These are phyloP conservation scores for Hypoxylon perforatum DNA, from an alignment of 495 filamentous ascomycete genomes.

Conservation along the genomic window DNA sequence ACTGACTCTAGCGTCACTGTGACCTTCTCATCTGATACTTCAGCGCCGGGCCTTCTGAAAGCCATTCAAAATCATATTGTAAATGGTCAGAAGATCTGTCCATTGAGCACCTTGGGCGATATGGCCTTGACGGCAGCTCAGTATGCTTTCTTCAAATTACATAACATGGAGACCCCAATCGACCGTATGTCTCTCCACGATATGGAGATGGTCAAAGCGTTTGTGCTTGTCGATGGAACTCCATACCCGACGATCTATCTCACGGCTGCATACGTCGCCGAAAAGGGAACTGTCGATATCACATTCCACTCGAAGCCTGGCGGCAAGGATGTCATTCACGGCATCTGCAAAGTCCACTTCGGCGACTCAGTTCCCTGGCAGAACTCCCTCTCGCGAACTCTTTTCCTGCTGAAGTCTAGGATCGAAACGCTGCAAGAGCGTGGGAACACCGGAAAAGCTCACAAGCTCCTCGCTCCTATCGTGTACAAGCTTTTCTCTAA, in stretches of 20 bases:
- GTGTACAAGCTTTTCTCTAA: constrained; percentile 72
- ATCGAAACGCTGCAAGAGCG: constrained; percentile 52
- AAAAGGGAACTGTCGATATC: constrained; percentile 25
- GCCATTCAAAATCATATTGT: constrained; percentile 71
- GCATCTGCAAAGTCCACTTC: constrained; percentile 50
- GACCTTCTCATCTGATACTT: constrained; percentile 65
- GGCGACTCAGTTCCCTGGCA: constrained; percentile 46
- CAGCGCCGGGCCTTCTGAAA: constrained; percentile 60
- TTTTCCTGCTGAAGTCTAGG: constrained; percentile 54
- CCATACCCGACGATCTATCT: constrained; percentile 4
- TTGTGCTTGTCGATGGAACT: too few species aligned
- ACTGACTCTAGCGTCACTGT: constrained; percentile 55
- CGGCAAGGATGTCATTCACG: constrained; percentile 44
- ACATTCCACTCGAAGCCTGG: constrained; percentile 36
- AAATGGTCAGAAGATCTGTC: constrained; percentile 59
- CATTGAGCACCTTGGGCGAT: constrained; percentile 69
- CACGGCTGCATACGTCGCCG: constrained; percentile 25
- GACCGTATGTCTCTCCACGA: background rate
- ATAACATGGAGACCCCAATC: background rate
- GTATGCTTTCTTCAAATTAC: constrained; percentile 55
- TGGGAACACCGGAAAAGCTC: constrained; percentile 51
- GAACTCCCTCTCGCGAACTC: constrained; percentile 53
- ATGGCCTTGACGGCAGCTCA: constrained; percentile 72
- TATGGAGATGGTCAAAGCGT: too few species aligned
- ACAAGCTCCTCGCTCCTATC: constrained; percentile 64